Base-by-base conservation (phyloP, 2,329 filamentous ascomycete species). In the Apiospora koreana region DNA sequence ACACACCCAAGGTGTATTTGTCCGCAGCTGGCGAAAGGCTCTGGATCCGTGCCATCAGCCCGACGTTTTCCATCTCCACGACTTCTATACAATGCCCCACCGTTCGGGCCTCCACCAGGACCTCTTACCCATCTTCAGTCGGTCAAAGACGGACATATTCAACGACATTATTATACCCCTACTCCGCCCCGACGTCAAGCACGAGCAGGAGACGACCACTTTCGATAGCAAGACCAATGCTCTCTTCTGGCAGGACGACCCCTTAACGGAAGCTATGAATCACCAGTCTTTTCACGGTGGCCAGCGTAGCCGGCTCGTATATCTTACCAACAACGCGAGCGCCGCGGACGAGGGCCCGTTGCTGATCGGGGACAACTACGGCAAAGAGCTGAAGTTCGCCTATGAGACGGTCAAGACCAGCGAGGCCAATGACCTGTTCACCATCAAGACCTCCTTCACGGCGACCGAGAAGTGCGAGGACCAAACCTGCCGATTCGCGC, bases 111-210 rank as follows among this genome's bases (percentile, higher is more conserved):
- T 90, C 0, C 87, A 91, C 1, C 86, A 89, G 72, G 85, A 91
- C 25, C 84, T 96, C 4, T 81, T 92, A 2, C 94, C 94, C 0
- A 83, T 96, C 14, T 96, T 96, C 80, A 93, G 93, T 72, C 87
- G 92, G 70, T 91, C 89, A 66, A 94, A 94, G 75, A 89, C 91
- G 1, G 85, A 88, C 62, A 90, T 90, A 5, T 95, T 93, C 81
- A 89, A 87, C 73, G 94, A 97, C 77, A 93, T 97, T 43, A 80
- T 95, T 28, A 92, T 94, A 68, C 93, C 94, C 0, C 76, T 88
- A 83, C 86, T 75, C 80, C 87, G 68, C 3, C 69, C 72, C 16
- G 88, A 88, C 67, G 76, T 81, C 0, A 86, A 87, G 35, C 84
- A 86, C 1, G 81, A 86, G 3, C 83, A 85, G 0, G 82, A 85